Evolutionary conservation across 345 rosid genomes (phyloP).

Genomic region (Pseudoturritis turrita): DNA sequence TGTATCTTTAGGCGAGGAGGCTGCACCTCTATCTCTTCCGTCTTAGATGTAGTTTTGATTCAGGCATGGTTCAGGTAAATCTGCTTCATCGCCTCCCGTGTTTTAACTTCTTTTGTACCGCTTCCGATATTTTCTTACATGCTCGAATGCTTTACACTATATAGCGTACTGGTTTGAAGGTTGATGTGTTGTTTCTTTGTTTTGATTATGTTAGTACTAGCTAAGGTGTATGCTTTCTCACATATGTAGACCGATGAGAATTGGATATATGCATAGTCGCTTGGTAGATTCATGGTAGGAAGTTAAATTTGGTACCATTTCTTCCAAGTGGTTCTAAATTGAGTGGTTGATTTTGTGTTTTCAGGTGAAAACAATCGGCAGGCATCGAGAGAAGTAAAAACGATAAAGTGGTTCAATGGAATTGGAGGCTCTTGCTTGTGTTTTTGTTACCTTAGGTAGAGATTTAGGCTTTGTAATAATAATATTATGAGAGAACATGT

Average conservation of each 20-base stretch:
- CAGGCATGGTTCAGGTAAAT: conserved; percentile 33
- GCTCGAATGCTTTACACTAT: background rate
- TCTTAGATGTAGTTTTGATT: background rate
- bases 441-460: conserved; percentile 1
- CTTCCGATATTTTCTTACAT: background rate
- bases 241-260: background rate
- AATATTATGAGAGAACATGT: background rate
- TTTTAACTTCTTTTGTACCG: background rate
- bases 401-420: conserved; percentile 1
- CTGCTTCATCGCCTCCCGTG: background rate
- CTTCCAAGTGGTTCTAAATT: too few species aligned
- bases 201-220: too few species aligned
- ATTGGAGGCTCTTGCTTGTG: background rate
- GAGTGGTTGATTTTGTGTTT: background rate
- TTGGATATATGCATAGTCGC: background rate
- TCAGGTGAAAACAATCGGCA: conserved; percentile 20
- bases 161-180: background rate
- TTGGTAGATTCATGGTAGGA: background rate
- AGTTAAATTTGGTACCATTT: too few species aligned
- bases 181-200: background rate
- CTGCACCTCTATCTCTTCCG: conserved; percentile 24
- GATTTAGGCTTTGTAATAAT: conserved; percentile 2
- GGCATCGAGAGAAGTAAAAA: conserved; percentile 6
- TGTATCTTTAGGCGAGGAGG: conserved; percentile 40
- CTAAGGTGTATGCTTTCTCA: background rate